Base-by-base conservation (phyloP, 2,329 filamentous ascomycete species). In the Aspergillus tanneri region DNA sequence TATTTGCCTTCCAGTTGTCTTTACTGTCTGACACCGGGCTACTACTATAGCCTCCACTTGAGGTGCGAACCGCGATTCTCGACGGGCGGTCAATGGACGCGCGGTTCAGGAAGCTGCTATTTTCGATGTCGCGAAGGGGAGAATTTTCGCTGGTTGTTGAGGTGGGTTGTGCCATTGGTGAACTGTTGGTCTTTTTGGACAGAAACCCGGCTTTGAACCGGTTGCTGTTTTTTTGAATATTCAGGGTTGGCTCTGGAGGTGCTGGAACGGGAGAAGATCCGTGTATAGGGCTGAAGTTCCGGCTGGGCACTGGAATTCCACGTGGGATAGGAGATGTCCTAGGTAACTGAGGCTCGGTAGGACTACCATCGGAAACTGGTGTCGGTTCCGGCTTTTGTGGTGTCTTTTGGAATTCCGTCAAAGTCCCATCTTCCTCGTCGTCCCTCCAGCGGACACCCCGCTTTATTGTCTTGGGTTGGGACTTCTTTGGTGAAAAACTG, bases 141-240 rank as follows among this genome's bases (percentile, higher is more conserved):
- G 82, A 83, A 32, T 66, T 71, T 38, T 77, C 79, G 25, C 74
- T 76, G 49, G 78, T 74, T n/a, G 78, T 79, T 49, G 85, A 70
- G 6, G 77, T 76, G 11, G 82, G 79, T 2, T 79, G 73, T 11
- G 81, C 77, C 4, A 81, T 70, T 3, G 87, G 86, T 3, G 87
- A 90, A 43, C 80, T 84, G 37, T 79, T 70, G 28, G 72, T 80
- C 81, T 73, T 84, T 67, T 85, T 87, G 1, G 88, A 84, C 19
- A 97, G 73, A 67, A 96, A 96, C 4, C 92, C 92, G 2, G 90
- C 81, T 60, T 95, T 88, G 72, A 97, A 97, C 35, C 92, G 87
- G 42, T 82, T 81, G 30, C 14, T 18, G 59, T 88, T 88, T 60
- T 77, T 78, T 51, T 79, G 81, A 27, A 83, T 66, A 34, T 86